Conservation (phyloP, 1,139 yeast genomes). For the Lodderomyces parapsilosis region DNA sequence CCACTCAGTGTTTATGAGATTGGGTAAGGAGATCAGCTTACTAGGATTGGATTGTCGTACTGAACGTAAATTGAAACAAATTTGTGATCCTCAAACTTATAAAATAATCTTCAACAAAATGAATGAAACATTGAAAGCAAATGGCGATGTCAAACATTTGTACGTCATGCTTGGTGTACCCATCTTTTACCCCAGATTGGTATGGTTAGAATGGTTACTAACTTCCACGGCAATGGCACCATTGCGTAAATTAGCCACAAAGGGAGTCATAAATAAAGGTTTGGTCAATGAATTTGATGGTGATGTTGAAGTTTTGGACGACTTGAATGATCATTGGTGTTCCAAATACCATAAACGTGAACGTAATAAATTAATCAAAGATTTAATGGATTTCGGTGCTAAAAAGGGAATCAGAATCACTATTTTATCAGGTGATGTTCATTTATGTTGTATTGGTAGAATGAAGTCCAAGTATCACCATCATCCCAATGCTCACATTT, state of each 20-base stretch:
- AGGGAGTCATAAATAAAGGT: slow-evolving; percentile 65
- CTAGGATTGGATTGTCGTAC: slow-evolving; percentile 91
- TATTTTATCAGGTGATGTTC: slow-evolving; percentile 90
- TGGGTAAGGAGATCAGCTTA: slow-evolving; percentile 72
- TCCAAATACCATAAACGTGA: slow-evolving; percentile 79
- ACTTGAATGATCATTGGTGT: slow-evolving; percentile 96
- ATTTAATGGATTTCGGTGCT: slow-evolving; percentile 64
- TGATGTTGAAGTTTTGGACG: slow-evolving; percentile 84
- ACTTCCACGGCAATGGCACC: slow-evolving; percentile 65
- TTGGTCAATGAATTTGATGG: slow-evolving; percentile 91
- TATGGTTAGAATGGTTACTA: slow-evolving; percentile 79
- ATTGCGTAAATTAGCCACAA: slow-evolving; percentile 62
- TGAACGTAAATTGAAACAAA: slow-evolving; percentile 66
- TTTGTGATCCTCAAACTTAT: slow-evolving; percentile 61
- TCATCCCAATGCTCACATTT: slow-evolving; percentile 35
- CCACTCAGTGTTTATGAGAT: slow-evolving; percentile 66
- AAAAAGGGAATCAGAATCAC: slow-evolving; percentile 69
- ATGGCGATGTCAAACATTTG: slow-evolving; percentile 63
- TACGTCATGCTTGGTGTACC: slow-evolving; percentile 90
- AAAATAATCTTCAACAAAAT: slow-evolving; percentile 59
- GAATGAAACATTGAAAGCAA: slow-evolving; percentile 48
- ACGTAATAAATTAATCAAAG: slow-evolving; percentile 60
- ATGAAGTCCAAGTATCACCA: slow-evolving; percentile 60
- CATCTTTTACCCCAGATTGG: slow-evolving; percentile 87
- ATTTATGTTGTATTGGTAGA: slow-evolving; percentile 80